Evolutionary conservation across 1,284 basidiomycete species (phyloP), one percentile per base, ranked within the genome.

Genomic region (Gymnopus androsaceus): DNA sequence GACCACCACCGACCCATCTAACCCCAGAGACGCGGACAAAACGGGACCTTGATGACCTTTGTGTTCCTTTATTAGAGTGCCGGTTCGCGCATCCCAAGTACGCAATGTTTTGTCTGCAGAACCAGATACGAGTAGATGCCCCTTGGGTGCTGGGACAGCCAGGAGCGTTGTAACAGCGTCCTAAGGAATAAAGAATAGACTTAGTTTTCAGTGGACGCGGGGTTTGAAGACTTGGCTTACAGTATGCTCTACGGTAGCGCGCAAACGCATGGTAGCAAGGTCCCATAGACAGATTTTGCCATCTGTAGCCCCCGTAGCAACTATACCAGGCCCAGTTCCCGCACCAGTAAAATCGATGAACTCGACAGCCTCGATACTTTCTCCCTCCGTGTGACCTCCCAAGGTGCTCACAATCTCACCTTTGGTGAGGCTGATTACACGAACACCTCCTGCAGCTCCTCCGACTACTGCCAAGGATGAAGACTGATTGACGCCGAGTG

Each of bases 231-330:
- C 59, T 19, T 33, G 12, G 78, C 83, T 58, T 60, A 94, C 92
- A 70, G 86, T 78, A 67, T 96, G 94, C 60, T 88, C 78, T 6
- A 95, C 75, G 28, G 91, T 92, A 21, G 87, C 81, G 56, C 95
- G 83, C 47, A 94, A 70, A 58, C 90, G 81, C 78, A 90, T 91
- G 12, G 92, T 94, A 46, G 82, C 82, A 37, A 96, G 78, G 73
- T 99, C 96, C 94, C 95, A 98, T 41, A 98, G 87, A 66, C 91
- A 93, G 25, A 88, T 90, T 70, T 92, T 95, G 0, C 95, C 95
- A 68, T 99, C 97, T 8, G 95, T 98, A 2, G 85, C 94, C 7
- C 91, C 95, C 1, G 92, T 95, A 1, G 95, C 85, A 27, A 90
- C 90, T 14, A 92, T 83, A 30, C 88, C 87, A 45, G 80, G 80